A percentile compares a stretch with the other conserved stretches of the same genome.
Evolutionary conservation across 1,284 basidiomycete species (phyloP).

Genomic region (Anthracocystis panici-leucophaei): DNA sequence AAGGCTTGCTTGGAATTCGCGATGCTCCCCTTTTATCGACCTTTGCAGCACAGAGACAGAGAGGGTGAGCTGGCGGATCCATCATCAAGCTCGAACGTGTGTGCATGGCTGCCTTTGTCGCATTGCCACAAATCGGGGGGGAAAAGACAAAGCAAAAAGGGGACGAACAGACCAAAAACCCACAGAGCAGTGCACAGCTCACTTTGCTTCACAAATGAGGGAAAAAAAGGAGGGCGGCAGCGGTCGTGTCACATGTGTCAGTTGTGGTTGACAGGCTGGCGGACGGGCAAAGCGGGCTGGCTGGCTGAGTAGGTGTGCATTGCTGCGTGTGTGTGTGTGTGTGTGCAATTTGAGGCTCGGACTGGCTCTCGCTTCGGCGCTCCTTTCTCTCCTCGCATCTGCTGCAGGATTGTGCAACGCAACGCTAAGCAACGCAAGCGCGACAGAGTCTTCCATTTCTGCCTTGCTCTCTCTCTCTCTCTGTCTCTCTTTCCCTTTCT

Average conservation of each 20-base stretch:
- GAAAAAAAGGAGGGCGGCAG: neutral
- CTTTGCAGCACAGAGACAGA: neutral
- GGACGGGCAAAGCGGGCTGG: neutral
- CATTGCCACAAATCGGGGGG: neutral
- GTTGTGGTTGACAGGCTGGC: neutral
- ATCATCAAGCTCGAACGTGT: too few species aligned
- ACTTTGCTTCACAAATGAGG: neutral
- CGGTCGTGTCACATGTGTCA: neutral
- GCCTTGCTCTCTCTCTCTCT: conserved; percentile 9
- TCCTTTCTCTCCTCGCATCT: neutral
- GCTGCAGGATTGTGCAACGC: neutral
- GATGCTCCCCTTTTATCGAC: too few species aligned
- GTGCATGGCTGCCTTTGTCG: neutral
- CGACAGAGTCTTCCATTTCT: too few species aligned
- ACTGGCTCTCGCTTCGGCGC: neutral
- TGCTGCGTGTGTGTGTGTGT: conserved; percentile 4
- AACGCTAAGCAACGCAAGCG: too few species aligned
- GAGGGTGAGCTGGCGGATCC: neutral
- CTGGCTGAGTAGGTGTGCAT: neutral
- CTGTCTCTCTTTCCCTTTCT: conserved; percentile 11
- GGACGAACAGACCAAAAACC: neutral
- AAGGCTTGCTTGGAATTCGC: too few species aligned
- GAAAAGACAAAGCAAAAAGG: neutral
- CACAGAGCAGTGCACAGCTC: neutral
- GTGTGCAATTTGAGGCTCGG: neutral